phyloP scores from a whole-genome alignment of 768 basidiomycete species.

The Pulveroboletus sp. region DNA sequence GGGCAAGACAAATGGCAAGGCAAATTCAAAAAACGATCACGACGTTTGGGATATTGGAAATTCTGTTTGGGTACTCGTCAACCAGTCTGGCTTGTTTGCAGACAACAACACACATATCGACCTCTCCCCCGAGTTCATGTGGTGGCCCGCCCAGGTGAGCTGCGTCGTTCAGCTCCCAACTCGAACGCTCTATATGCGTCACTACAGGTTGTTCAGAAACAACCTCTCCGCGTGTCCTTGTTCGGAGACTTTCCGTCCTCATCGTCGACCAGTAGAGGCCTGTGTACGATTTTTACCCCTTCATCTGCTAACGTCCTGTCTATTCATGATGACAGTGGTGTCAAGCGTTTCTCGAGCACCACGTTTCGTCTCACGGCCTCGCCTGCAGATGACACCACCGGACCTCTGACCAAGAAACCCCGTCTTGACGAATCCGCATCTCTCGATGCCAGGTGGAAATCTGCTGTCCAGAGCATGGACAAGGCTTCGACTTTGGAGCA shows the following conservation, averaged over 20 bases:
- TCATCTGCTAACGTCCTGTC: constrained; percentile 43
- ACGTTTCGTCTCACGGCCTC: constrained; percentile 29
- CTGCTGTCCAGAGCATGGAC: constrained; percentile 47
- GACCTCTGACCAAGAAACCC: constrained; percentile 46
- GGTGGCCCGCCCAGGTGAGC: constrained; percentile 74
- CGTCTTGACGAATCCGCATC: constrained; percentile 31
- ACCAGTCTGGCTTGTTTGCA: constrained; percentile 36
- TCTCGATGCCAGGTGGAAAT: constrained; percentile 43
- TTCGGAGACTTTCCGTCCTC: constrained; percentile 31
- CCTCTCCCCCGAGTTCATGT: constrained; percentile 33
- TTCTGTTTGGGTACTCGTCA: constrained; percentile 54
- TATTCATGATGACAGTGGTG: constrained; percentile 30
- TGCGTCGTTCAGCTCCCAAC: not conserved
- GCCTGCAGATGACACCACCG: not conserved
- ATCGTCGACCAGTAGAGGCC: constrained; percentile 22
- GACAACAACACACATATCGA: constrained; percentile 27
- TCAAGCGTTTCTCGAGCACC: constrained; percentile 42
- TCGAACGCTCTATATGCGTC: constrained; percentile 7
- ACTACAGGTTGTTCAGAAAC: constrained; percentile 23
- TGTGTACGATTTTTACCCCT: constrained; percentile 29
- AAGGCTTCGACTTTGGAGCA: constrained; percentile 40
- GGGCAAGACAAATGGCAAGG: not conserved
- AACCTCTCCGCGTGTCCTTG: constrained; percentile 28
- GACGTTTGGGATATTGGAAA: constrained; percentile 31
- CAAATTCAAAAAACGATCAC: not conserved